Percentiles rank a stretch among this genome's conserved stretches.
Evolutionary conservation across 768 basidiomycete genomes (phyloP).

Genomic region (button mushroom (Agaricus bisporus)): DNA sequence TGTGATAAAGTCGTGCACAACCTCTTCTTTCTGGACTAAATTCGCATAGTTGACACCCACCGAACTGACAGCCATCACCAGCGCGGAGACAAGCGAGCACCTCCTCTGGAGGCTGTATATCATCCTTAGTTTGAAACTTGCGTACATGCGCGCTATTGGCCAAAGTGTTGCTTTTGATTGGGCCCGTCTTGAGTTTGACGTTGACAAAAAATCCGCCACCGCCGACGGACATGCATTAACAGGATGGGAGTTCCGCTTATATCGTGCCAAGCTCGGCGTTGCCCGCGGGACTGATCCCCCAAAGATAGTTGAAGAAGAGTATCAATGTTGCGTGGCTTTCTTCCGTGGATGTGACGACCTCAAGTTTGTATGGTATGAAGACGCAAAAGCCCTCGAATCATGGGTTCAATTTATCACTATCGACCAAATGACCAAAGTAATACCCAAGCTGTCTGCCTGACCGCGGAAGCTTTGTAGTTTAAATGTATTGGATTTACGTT

Average conservation of each 20-base stretch:
- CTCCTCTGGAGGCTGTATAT: slow-evolving; percentile 71
- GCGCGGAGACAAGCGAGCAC: slow-evolving; percentile 51
- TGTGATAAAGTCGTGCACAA: slow-evolving; percentile 22
- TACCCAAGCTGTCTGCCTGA: slow-evolving; percentile 66
- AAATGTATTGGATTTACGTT: no score
- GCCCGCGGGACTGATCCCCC: slow-evolving; percentile 35
- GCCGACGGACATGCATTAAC: slow-evolving; percentile 65
- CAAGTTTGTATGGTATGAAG: slow-evolving; percentile 69
- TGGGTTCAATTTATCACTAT: slow-evolving; percentile 86
- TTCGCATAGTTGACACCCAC: slow-evolving; percentile 16
- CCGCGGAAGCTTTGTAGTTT: no score
- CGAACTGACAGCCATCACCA: slow-evolving; percentile 44
- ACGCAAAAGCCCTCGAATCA: slow-evolving; percentile 57
- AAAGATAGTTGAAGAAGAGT: slow-evolving; percentile 54
- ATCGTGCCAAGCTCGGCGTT: slow-evolving; percentile 67
- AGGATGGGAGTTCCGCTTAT: slow-evolving; percentile 87
- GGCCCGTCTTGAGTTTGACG: slow-evolving; percentile 77
- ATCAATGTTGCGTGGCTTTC: slow-evolving; percentile 75
- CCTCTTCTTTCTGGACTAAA: neutral
- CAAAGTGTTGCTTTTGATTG: slow-evolving; percentile 78
- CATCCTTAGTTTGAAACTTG: slow-evolving; percentile 71
- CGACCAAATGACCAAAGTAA: slow-evolving; percentile 76
- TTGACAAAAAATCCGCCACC: slow-evolving; percentile 49
- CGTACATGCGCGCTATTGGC: slow-evolving; percentile 81
- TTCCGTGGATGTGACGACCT: slow-evolving; percentile 62